Percentiles rank a stretch among this genome's conserved stretches.
These are phyloP conservation scores for Xylaria sp. DNA, from an alignment of 2,329 filamentous ascomycete genomes.

Conservation along the genomic window DNA sequence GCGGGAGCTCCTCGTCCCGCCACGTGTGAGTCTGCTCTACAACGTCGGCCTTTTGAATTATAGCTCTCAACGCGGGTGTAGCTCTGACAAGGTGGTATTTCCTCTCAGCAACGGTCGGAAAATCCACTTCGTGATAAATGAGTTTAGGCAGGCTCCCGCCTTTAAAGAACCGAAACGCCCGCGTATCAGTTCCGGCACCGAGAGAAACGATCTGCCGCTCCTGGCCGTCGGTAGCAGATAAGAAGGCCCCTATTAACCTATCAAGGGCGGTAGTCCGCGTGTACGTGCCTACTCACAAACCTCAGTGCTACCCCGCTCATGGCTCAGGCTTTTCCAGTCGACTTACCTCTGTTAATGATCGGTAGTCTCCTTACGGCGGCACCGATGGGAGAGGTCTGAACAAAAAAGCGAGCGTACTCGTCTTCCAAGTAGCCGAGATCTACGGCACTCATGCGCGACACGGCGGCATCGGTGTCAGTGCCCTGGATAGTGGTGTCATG, in stretches of 20 bases:
- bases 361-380: slow-evolving; percentile 75
- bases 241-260: slow-evolving; percentile 76
- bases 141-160: slow-evolving; percentile 57
- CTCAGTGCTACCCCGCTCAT: slow-evolving; percentile 44
- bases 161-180: slow-evolving; percentile 79
- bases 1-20: slow-evolving; percentile 53
- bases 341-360: slow-evolving; percentile 90
- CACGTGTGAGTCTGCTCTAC: slow-evolving; percentile 52
- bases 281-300: slow-evolving; percentile 77
- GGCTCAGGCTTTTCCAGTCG: slow-evolving; percentile 10
- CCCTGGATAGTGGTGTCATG: slow-evolving; percentile 84
- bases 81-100: slow-evolving; percentile 70
- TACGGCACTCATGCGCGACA: slow-evolving; percentile 89
- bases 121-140: slow-evolving; percentile 93
- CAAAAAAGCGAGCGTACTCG: slow-evolving; percentile 78
- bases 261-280: slow-evolving; percentile 88
- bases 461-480: slow-evolving; percentile 91
- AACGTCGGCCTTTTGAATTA: slow-evolving; percentile 52
- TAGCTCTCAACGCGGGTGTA: slow-evolving; percentile 55
- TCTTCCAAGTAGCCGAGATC: slow-evolving; percentile 86
- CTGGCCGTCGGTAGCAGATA: slow-evolving; percentile 55
- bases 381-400: slow-evolving; percentile 58
- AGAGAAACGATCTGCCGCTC: slow-evolving; percentile 87
- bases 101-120: slow-evolving; percentile 74
- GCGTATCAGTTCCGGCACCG: slow-evolving; percentile 92